Conservation (phyloP, 768 basidiomycete genomes). For the Dictyophora rubrovolvata region DNA sequence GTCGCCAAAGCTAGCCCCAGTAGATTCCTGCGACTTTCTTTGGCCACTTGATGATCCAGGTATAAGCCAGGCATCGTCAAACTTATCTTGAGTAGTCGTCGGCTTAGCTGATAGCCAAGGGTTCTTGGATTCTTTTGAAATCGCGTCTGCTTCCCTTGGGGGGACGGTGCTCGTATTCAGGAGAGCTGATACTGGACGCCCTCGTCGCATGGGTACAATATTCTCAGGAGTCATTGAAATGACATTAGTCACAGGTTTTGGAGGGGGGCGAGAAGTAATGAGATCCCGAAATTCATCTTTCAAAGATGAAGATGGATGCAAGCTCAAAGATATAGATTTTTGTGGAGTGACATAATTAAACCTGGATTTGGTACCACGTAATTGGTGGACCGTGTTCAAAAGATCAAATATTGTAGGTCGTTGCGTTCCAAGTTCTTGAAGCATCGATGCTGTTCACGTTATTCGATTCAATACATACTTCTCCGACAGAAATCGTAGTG, state of each 20-base stretch:
- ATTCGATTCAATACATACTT: conserved; percentile 3
- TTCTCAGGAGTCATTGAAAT: conserved; percentile 45
- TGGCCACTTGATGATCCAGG: not conserved
- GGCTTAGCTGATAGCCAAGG: conserved; percentile 4
- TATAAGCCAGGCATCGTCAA: conserved; percentile 14
- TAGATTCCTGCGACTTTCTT: not conserved
- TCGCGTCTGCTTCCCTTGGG: conserved; percentile 31
- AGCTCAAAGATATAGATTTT: conserved; percentile 6
- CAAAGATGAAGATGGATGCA: conserved; percentile 3
- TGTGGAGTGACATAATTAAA: conserved; percentile 45
- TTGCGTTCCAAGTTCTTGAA: conserved; percentile 80
- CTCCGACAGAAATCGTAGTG: conserved; percentile 17
- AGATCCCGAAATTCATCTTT: conserved; percentile 24
- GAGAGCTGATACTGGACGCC: conserved; percentile 37
- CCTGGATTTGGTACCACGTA: conserved; percentile 79
- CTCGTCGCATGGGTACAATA: conserved; percentile 69
- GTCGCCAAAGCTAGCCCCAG: conserved; percentile 45
- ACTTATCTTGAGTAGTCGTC: not conserved
- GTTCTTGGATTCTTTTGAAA: conserved; percentile 36
- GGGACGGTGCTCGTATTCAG: conserved; percentile 27
- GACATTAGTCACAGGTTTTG: conserved; percentile 1
- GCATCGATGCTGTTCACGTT: conserved; percentile 63
- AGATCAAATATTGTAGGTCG: conserved; percentile 85
- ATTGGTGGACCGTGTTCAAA: conserved; percentile 68
- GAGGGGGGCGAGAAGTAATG: conserved; percentile 27